phyloP scores from a whole-genome alignment of 306 rosid species.

The Gillenia trifoliata region DNA sequence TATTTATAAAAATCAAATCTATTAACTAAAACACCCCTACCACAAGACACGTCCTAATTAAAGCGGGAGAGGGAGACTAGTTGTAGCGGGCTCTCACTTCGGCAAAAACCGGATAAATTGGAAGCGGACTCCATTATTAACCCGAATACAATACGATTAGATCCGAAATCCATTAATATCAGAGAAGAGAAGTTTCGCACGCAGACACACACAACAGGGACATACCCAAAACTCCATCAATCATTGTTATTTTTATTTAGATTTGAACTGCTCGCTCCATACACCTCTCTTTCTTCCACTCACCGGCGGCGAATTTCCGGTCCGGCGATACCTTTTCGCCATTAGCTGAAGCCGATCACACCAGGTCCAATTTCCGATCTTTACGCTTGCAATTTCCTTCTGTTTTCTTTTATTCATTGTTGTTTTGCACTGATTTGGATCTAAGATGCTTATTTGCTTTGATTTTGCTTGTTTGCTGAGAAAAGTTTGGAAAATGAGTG shows the following conservation, averaged over 20 bases:
- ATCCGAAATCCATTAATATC: not conserved
- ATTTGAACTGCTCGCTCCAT: not conserved
- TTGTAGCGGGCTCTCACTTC: too few species aligned
- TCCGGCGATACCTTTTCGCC: not conserved
- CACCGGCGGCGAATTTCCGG: slow-evolving; percentile 6
- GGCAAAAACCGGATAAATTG: too few species aligned
- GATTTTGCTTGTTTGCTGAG: not conserved
- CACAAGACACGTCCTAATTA: not conserved
- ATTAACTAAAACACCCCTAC: too few species aligned
- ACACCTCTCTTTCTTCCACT: not conserved
- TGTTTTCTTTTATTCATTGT: not conserved
- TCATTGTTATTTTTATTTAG: not conserved
- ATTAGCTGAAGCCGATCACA: not conserved
- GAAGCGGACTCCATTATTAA: not conserved
- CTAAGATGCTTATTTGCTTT: not conserved
- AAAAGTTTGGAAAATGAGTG: not conserved
- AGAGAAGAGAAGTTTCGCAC: not conserved
- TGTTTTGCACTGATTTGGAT: slow-evolving; percentile 4
- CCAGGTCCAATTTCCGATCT: slow-evolving; percentile 7
- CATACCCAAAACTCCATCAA: not conserved
- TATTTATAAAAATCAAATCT: too few species aligned
- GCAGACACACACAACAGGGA: not conserved
- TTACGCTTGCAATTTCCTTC: not conserved
- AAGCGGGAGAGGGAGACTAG: not conserved
- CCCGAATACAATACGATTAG: not conserved